phyloP scores from a whole-genome alignment of 2,329 filamentous ascomycete genomes.

The Trichoderma guizhouense region DNA sequence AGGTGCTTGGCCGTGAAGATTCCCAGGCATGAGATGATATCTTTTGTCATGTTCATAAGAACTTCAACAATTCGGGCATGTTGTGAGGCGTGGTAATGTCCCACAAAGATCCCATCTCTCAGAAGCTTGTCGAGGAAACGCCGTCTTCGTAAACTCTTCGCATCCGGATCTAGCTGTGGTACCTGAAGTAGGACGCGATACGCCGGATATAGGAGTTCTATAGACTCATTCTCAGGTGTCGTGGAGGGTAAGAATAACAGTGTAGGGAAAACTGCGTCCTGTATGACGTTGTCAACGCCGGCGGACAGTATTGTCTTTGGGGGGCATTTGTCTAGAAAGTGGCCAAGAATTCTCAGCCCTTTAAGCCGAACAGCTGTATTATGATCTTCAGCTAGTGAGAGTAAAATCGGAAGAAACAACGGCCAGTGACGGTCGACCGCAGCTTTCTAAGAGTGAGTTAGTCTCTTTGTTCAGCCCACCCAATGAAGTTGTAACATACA shows the following conservation, averaged over 20 bases:
- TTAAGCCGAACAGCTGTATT: conserved; percentile 49
- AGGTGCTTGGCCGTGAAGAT: conserved; percentile 65
- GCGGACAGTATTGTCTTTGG: conserved; percentile 53
- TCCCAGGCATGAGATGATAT: conserved; percentile 54
- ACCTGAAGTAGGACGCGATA: conserved; percentile 66
- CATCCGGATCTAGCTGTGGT: conserved; percentile 30
- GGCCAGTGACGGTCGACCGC: conserved; percentile 53
- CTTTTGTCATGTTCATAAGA: conserved; percentile 49
- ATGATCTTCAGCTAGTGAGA: conserved; percentile 65
- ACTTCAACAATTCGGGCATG: conserved; percentile 55
- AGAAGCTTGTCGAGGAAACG: conserved; percentile 52
- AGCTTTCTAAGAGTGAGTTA: not conserved
- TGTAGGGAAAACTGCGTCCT: conserved; percentile 66
- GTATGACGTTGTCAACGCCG: conserved; percentile 65
- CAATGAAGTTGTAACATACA: conserved; percentile 35
- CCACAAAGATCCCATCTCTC: conserved; percentile 53
- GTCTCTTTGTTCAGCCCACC: not conserved
- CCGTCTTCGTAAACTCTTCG: conserved; percentile 28
- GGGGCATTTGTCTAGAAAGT: conserved; percentile 56
- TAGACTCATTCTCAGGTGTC: conserved; percentile 69
- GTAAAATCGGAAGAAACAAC: conserved; percentile 64
- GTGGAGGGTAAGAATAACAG: conserved; percentile 74
- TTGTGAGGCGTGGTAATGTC: conserved; percentile 56
- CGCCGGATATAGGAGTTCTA: conserved; percentile 59
- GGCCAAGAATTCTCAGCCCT: conserved; percentile 53